Conservation (phyloP, 176 grass and related monocot species). For the Aechmea fasciata region DNA sequence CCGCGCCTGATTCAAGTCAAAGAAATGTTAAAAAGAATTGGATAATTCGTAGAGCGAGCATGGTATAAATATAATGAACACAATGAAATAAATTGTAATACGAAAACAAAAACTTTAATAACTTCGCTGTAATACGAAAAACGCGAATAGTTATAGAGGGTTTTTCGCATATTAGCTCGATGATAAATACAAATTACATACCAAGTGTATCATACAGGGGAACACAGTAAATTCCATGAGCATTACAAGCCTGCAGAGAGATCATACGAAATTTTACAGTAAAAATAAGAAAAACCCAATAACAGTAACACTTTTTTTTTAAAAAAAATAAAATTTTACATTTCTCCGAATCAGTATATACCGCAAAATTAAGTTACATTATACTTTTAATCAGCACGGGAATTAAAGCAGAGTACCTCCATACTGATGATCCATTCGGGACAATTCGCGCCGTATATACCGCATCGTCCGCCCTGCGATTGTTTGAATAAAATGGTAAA, state of each 20-base stretch:
- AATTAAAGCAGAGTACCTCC: slow-evolving; percentile 40
- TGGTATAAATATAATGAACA: slow-evolving; percentile 12
- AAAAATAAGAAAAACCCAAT: not conserved
- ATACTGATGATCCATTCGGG: slow-evolving; percentile 86
- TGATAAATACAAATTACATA: slow-evolving; percentile 14
- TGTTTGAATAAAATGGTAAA: not conserved
- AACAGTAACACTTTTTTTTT: not conserved
- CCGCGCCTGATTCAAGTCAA: slow-evolving; percentile 31
- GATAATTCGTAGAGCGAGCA: not conserved
- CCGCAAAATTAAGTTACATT: not conserved
- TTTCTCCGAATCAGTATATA: not conserved
- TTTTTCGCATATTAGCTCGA: no score
- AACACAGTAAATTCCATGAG: slow-evolving; percentile 73
- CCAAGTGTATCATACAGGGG: slow-evolving; percentile 85
- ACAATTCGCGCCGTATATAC: slow-evolving; percentile 76
- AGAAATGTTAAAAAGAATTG: slow-evolving; percentile 5
- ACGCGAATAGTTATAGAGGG: no score
- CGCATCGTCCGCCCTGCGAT: slow-evolving; percentile 51
- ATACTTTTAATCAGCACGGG: not conserved
- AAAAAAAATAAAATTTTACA: not conserved
- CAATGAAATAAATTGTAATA: not conserved
- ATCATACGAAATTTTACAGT: not conserved
- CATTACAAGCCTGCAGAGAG: slow-evolving; percentile 74
- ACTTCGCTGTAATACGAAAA: no score
- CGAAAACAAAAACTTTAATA: no score